These are phyloP conservation scores for Camellia lanceoleosa DNA, from an alignment of 148 eudicot species.

Conservation along the genomic window DNA sequence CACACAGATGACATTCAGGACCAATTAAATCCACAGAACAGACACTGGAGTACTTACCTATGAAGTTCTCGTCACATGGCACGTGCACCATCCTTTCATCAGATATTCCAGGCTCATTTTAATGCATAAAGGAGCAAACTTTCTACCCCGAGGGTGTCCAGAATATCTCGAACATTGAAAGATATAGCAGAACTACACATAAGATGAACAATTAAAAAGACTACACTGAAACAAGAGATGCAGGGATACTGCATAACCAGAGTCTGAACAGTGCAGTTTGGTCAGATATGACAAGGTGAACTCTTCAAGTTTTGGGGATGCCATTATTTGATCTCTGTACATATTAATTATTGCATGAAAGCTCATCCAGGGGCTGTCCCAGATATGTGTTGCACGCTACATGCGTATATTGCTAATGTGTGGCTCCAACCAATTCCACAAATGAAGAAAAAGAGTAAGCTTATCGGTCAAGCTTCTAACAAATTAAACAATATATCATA, in stretches of 20 bases:
- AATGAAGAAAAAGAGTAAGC: neutral
- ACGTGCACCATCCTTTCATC: slow-evolving; percentile 28
- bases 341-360: neutral
- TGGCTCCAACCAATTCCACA: neutral
- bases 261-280: slow-evolving; percentile 7
- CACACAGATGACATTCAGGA: slow-evolving; percentile 13
- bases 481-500: neutral
- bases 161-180: slow-evolving; percentile 21
- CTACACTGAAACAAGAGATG: slow-evolving; percentile 20
- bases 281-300: slow-evolving; percentile 7
- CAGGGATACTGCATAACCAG: slow-evolving; percentile 2
- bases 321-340: slow-evolving; percentile 6
- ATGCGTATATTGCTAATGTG: neutral
- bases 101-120: slow-evolving; percentile 22
- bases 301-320: slow-evolving; percentile 1
- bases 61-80: slow-evolving; percentile 28
- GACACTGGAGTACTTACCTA: slow-evolving; percentile 49
- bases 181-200: slow-evolving; percentile 17
- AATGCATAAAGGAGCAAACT: slow-evolving; percentile 15
- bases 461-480: neutral
- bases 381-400: neutral
- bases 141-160: slow-evolving; percentile 17
- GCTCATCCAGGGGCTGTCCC: slow-evolving; percentile 10
- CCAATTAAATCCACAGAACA: slow-evolving; percentile 30
- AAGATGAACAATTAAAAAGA: slow-evolving; percentile 12